Base-by-base conservation (phyloP, 306 rosid genomes). In the Inga leiocalycina region DNA sequence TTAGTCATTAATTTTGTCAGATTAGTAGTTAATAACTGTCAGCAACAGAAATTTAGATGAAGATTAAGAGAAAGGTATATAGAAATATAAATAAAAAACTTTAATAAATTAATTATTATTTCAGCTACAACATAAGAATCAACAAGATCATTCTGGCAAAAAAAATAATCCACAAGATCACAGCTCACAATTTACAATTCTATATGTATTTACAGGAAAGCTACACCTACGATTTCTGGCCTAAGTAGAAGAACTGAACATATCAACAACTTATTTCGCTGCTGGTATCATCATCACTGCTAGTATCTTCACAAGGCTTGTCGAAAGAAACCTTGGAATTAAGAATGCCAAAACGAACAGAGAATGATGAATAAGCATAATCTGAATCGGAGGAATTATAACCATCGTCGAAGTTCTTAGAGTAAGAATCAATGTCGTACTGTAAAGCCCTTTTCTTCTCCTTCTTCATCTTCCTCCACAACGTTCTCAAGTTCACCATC, bases 341-440 rank as follows among this genome's bases (percentile, higher is more conserved):
- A 8, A 89, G 89, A 61, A 85, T 88, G 16, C 94, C 94, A 59
- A 88, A 93, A 79, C 93, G 79, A 66, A 92, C 93, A 0, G 95
- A 91, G 89, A 93, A 93, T 11, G 95, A 93, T 5, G 92, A 86
- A 27, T 83, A 87, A 27, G 81, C 35, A 64, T 67, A 69, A 48
- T 93, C 95, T 7, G 90, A 89, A 51, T 93, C 91, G 14, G 68
- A 83, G 44, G 80, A 79, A 24, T 39, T 39, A 39, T 41, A 82
- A 8, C 94, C 94, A 46, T 89, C 90, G 81, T 93, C 95, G 10
- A 93, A 93, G 77, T 93, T 93, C 71, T 87, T 89, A 9, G 88
- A 82, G 78, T 93, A 90, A 6, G 92, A 86, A 61, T 78, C 15
- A 2, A 85, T 90, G 77, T 93, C 89, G 5, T 93, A 93, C 71